These are phyloP conservation scores for Gossypium raimondii DNA, from an alignment of 345 rosid species.

Conservation along the genomic window DNA sequence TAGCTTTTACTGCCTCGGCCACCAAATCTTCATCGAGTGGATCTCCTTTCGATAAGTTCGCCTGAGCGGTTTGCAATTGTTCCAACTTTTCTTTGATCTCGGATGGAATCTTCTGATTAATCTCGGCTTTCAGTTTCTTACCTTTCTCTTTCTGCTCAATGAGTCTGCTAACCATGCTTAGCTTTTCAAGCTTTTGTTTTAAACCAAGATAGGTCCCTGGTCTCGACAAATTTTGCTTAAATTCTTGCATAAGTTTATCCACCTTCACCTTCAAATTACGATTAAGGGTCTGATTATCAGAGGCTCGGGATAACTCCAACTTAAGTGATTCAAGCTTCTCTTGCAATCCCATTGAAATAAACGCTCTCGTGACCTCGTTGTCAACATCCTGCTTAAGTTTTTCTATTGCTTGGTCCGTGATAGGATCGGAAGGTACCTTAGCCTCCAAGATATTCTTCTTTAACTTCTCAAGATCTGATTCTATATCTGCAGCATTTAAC, in stretches of 20 bases:
- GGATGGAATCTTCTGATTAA: conserved; percentile 30
- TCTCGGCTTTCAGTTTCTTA: conserved; percentile 29
- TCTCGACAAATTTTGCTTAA: conserved; percentile 49
- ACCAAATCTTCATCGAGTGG: conserved; percentile 23
- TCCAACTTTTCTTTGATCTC: conserved; percentile 33
- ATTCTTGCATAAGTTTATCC: conserved; percentile 36
- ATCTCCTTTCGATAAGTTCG: conserved; percentile 27
- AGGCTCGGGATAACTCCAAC: conserved; percentile 57
- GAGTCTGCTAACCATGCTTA: conserved; percentile 43
- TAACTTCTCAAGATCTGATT: conserved; percentile 34
- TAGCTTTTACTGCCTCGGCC: conserved; percentile 24
- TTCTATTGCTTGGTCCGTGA: conserved; percentile 35
- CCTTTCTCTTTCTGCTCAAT: conserved; percentile 38
- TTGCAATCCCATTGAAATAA: conserved; percentile 57
- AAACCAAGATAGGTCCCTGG: conserved; percentile 42
- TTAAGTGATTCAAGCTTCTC: conserved; percentile 53
- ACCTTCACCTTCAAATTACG: conserved; percentile 25
- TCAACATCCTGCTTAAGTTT: conserved; percentile 48
- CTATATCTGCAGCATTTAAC: conserved; percentile 35
- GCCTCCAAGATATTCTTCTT: conserved; percentile 43
- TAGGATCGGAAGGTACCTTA: conserved; percentile 45
- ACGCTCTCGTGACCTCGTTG: conserved; percentile 45
- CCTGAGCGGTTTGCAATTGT: conserved; percentile 26
- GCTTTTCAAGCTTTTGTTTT: conserved; percentile 54
- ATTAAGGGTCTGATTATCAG: conserved; percentile 21